Conservation (phyloP, 495 filamentous ascomycete genomes). For the Podospora sp. region DNA sequence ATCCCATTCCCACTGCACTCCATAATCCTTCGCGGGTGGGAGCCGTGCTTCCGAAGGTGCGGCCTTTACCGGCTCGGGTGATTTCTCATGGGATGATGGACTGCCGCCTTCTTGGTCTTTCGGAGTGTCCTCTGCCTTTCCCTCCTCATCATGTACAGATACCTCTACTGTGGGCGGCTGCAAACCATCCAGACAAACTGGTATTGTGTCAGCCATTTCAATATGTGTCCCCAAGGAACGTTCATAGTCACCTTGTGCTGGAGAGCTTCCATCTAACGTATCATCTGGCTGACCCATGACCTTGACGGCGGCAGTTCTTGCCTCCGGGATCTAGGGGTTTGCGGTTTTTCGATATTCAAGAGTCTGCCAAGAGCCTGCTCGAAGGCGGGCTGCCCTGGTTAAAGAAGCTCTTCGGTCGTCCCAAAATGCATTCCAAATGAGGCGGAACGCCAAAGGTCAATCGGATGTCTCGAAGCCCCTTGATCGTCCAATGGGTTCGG, state of each 20-base stretch:
- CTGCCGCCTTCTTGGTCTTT: neutral
- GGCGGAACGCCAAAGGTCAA: too few species aligned
- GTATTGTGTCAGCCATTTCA: too few species aligned
- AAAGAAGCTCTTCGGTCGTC: too few species aligned
- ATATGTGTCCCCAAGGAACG: too few species aligned
- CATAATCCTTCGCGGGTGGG: conserved; percentile 17
- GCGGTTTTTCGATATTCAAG: too few species aligned
- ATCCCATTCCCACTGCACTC: conserved; percentile 23
- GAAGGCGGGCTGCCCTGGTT: too few species aligned
- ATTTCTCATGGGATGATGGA: neutral
- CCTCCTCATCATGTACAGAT: neutral
- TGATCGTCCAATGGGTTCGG: too few species aligned
- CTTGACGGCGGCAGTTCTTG: neutral
- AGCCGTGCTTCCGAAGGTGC: neutral
- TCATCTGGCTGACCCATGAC: neutral
- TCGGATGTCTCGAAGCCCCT: too few species aligned
- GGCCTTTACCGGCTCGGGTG: neutral
- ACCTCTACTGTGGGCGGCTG: neutral
- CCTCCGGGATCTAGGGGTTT: neutral
- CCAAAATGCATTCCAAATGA: too few species aligned
- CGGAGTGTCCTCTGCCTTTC: neutral
- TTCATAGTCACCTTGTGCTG: too few species aligned
- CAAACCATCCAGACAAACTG: neutral
- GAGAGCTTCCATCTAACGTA: neutral
- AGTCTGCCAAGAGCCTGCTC: too few species aligned